Evolutionary conservation across 129 eudicot genomes (phyloP).

Genomic region (Ambrosia artemisiifolia): DNA sequence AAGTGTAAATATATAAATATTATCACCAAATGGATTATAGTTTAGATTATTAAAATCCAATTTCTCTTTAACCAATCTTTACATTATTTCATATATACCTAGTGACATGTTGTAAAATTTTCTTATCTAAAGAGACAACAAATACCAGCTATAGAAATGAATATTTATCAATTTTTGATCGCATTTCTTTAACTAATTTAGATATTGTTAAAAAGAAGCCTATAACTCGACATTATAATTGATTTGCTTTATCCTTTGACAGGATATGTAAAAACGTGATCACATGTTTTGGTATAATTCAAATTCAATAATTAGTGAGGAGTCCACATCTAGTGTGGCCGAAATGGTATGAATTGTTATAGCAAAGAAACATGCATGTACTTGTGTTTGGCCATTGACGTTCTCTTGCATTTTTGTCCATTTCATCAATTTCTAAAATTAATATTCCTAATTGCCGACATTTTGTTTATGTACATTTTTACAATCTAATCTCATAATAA

Average conservation of each 20-base stretch:
- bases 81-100: no score
- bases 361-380: not conserved
- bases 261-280: not conserved
- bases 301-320: constrained; percentile 4
- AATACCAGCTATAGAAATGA: no score
- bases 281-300: not conserved
- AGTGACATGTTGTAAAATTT: no score
- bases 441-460: not conserved
- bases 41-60: no score
- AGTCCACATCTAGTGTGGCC: not conserved
- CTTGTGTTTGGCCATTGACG: constrained; percentile 3
- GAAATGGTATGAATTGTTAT: not conserved
- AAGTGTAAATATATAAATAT: no score
- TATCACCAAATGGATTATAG: no score
- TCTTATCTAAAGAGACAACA: no score
- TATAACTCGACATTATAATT: not conserved
- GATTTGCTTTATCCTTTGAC: not conserved
- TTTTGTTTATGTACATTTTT: not conserved
- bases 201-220: not conserved
- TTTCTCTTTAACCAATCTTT: no score
- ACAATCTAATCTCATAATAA: not conserved
- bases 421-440: not conserved
- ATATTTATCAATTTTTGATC: no score
- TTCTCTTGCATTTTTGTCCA: not conserved
- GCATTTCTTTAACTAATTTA: not conserved